Conservation (phyloP, 2,329 filamentous ascomycete genomes). For the Cytospora chrysosperma region DNA sequence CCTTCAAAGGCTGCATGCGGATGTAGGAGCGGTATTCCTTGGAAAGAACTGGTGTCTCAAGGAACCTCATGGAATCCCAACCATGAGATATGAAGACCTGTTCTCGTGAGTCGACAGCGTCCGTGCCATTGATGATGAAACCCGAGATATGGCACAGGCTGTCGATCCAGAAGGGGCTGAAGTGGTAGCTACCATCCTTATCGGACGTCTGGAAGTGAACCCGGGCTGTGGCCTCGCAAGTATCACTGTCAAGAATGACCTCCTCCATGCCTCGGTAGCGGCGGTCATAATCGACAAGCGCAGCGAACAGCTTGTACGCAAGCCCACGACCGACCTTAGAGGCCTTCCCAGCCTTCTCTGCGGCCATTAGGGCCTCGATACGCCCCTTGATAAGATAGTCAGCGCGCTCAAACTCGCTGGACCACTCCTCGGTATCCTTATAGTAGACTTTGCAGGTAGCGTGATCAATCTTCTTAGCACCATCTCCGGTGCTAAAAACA, state of each 20-base stretch:
- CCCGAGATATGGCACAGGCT: constrained; percentile 59
- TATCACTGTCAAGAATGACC: constrained; percentile 51
- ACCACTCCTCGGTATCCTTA: constrained; percentile 60
- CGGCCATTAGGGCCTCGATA: constrained; percentile 56
- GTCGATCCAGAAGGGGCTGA: constrained; percentile 59
- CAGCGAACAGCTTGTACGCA: constrained; percentile 69
- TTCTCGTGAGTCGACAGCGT: constrained; percentile 53
- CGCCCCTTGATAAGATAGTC: constrained; percentile 68
- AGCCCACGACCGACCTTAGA: constrained; percentile 73
- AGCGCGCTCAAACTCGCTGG: constrained; percentile 64
- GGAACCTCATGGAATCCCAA: constrained; percentile 54
- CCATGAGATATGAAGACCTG: constrained; percentile 60
- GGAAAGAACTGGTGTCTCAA: constrained; percentile 43
- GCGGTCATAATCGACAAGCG: constrained; percentile 55
- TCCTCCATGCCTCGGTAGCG: constrained; percentile 59
- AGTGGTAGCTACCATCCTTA: constrained; percentile 53
- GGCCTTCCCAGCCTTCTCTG: constrained; percentile 63
- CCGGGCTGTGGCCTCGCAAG: constrained; percentile 44
- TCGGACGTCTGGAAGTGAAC: constrained; percentile 47
- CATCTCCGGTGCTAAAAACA: constrained; percentile 59
- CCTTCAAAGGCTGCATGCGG: constrained; percentile 55
- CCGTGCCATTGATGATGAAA: constrained; percentile 60
- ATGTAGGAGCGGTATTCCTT: constrained; percentile 58
- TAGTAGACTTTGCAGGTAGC: constrained; percentile 61
- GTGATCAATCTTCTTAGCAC: constrained; percentile 58